phyloP scores from a whole-genome alignment of 495 filamentous ascomycete genomes.

The Penicillium turbatum region DNA sequence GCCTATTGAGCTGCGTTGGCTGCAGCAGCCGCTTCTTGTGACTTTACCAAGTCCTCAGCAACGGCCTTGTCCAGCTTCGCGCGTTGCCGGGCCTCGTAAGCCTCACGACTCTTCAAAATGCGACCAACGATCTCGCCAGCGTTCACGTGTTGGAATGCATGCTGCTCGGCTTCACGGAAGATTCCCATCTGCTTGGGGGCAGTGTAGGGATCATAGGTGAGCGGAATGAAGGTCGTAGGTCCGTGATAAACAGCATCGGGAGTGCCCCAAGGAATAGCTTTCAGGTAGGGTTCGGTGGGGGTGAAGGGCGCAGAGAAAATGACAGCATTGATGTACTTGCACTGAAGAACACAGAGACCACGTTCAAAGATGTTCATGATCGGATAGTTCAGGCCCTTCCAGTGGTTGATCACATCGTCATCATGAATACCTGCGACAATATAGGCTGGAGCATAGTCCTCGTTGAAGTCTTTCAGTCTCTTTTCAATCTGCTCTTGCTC shows the following conservation, averaged over 20 bases:
- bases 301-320: slow-evolving; percentile 86
- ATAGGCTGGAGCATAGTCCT: slow-evolving; percentile 75
- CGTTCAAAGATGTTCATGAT: slow-evolving; percentile 99
- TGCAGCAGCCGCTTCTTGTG: slow-evolving; percentile 28
- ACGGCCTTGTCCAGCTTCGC: slow-evolving; percentile 79
- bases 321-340: slow-evolving; percentile 83
- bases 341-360: slow-evolving; percentile 91
- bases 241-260: slow-evolving; percentile 90
- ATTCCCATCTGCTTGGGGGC: slow-evolving; percentile 75
- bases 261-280: slow-evolving; percentile 65
- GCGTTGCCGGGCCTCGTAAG: slow-evolving; percentile 87
- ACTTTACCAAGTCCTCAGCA: slow-evolving; percentile 53
- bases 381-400: slow-evolving; percentile 96
- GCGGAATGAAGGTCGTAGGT: slow-evolving; percentile 83
- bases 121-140: slow-evolving; percentile 86
- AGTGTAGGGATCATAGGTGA: slow-evolving; percentile 80
- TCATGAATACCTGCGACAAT: slow-evolving; percentile 90
- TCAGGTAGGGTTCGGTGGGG: slow-evolving; percentile 70
- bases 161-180: slow-evolving; percentile 64
- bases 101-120: slow-evolving; percentile 76
- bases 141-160: slow-evolving; percentile 83
- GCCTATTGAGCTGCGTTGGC: slow-evolving; percentile 8
- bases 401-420: slow-evolving; percentile 87
- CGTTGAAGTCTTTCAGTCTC: slow-evolving; percentile 54
- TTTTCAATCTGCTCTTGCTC: slow-evolving; percentile 55